phyloP scores from a whole-genome alignment of 805 yeast species.

The Millerozyma miso region DNA sequence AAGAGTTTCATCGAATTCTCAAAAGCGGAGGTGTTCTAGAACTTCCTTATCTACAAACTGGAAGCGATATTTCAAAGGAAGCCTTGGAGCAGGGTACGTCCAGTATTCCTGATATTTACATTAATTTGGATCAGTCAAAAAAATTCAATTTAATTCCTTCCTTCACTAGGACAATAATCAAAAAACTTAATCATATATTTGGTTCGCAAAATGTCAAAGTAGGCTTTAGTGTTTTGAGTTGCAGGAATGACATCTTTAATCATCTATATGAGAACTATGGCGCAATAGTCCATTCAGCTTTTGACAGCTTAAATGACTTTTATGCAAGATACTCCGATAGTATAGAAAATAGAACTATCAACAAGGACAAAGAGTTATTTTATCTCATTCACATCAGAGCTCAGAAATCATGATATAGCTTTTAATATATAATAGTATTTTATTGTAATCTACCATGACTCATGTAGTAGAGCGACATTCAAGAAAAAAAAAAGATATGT shows the following conservation, averaged over 20 bases:
- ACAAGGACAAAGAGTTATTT: constrained; percentile 12
- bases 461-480: constrained; percentile 9
- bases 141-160: constrained; percentile 19
- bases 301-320: constrained; percentile 27
- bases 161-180: constrained; percentile 18
- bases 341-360: constrained; percentile 8
- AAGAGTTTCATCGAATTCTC: constrained; percentile 33
- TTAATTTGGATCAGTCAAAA: constrained; percentile 2
- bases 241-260: constrained; percentile 25
- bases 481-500: constrained; percentile 1
- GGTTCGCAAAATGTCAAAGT: constrained; percentile 32
- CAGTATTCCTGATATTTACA: neutral
- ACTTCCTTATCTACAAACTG: constrained; percentile 21
- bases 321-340: constrained; percentile 15
- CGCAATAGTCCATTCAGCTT: constrained; percentile 27
- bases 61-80: constrained; percentile 8
- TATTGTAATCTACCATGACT: constrained; percentile 2
- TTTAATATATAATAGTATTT: neutral
- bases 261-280: constrained; percentile 26
- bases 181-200: constrained; percentile 22
- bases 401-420: constrained; percentile 3
- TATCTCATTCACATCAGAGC: constrained; percentile 25
- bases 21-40: constrained; percentile 33
- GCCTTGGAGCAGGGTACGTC: neutral
- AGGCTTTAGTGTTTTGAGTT: constrained; percentile 24